Base-by-base conservation (phyloP, 2,329 filamentous ascomycete genomes). In the Colletotrichum paranaense region DNA sequence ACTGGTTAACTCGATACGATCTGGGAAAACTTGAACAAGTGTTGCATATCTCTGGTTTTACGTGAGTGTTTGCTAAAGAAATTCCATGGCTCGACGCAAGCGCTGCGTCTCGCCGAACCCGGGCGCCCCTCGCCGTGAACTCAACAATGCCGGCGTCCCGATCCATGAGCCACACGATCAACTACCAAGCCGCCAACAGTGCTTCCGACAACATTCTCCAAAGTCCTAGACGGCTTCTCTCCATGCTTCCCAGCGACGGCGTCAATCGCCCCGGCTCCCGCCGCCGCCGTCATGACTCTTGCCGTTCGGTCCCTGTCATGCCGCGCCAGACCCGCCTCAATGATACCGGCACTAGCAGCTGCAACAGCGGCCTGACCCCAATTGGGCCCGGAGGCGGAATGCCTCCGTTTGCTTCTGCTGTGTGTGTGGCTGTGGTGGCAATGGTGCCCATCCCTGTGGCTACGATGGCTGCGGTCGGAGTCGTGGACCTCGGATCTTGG, bases 321-420 rank as follows among this genome's bases (percentile, higher is more conserved):
- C 9, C 70, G 42, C 3, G 67, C 68, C n/a, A 73, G 26, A 0
- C 67, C 67, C 0, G 70, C 70, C 22, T 73, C 70, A 19, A 70
- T 64, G 14, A 73, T 62, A 22, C 70, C 70, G 19, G 70, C 70
- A 42, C 67, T 65, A 1, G 70, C 70, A 28, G 70, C 70, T 12
- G 70, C 67, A 16, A 73, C 58, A 8, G 60, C 70, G 12, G 70
- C 60, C 24, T 73, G 70, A 6, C 35, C 49, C 70, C 67, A 73
- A 16, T 70, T 62, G 0, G 56, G 32, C 2, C 59, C 67, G 1
- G 42, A 38, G 22, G 35, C 58, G 2, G 70, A 73, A 14, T 60
- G 53, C 38, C 70, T 70, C 30, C 70, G 65, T 9, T 62, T 73
- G 46, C 49, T 35, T 12, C 53, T 62, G 14, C 26, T 56, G 7